Conservation (phyloP, 2,329 filamentous ascomycete genomes). For the Balansia obtecta region DNA sequence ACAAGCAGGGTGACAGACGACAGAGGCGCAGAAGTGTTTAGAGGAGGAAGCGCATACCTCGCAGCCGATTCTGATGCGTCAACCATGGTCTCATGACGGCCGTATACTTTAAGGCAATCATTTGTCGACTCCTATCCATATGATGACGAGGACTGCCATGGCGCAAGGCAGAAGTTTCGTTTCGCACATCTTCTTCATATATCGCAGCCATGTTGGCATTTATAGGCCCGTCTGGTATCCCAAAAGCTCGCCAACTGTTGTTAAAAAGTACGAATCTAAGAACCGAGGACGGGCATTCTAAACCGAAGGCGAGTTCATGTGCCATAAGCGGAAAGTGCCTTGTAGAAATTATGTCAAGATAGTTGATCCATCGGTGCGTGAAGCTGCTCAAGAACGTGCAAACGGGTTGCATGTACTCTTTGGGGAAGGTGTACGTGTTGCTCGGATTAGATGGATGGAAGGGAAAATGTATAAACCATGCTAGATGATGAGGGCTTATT, state of each 20-base stretch:
- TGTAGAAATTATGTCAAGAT: constrained; percentile 6
- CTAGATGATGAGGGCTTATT: neutral
- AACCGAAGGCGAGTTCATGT: constrained; percentile 11
- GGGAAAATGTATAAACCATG: constrained; percentile 1
- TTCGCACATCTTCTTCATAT: neutral
- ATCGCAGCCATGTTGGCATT: neutral
- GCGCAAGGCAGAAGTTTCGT: neutral
- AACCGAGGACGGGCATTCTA: constrained; percentile 15
- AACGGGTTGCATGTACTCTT: constrained; percentile 5
- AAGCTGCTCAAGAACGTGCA: constrained; percentile 14
- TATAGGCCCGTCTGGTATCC: neutral
- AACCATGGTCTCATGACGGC: neutral
- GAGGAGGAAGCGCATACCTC: neutral
- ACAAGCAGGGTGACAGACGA: neutral
- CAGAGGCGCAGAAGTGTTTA: neutral
- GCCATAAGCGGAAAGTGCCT: constrained; percentile 17
- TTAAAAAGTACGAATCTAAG: constrained; percentile 18
- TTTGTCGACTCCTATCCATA: neutral
- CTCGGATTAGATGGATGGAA: neutral
- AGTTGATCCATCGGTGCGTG: constrained; percentile 10
- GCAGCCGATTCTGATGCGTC: no score
- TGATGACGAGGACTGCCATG: neutral
- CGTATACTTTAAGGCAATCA: neutral
- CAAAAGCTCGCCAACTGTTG: constrained; percentile 16
- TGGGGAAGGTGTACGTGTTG: neutral